Evolutionary conservation across 345 rosid species (phyloP), one percentile per base, ranked within the genome.

Genomic region (Raphanus raphanistrum): DNA sequence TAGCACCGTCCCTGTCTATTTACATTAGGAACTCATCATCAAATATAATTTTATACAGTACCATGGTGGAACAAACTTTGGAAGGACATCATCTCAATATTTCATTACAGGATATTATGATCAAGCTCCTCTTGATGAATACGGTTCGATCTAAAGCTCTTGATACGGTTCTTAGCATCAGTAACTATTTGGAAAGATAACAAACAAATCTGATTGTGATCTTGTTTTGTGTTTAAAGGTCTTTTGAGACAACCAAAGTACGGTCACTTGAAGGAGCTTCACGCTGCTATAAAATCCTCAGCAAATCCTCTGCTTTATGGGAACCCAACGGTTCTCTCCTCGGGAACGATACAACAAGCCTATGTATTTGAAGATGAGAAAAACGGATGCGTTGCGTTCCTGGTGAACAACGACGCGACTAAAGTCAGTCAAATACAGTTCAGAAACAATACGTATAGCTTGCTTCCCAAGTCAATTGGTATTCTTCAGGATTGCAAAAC

Each of bases 51-150:
- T 52, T 33, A 3, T 26, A 17, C 55, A 94, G 98, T 94, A 90
- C 72, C 98, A 94, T 52, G 98, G 98, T 5, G 98, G 98, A 76
- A 94, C 98, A 1, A 94, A 90, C 86, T 90, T 94, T 59, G 98
- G 97, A 62, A 87, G 97, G 73, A 83, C 90, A 21, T 83, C 90
- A 0, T 69, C 97, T 15, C 84, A 88, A n/a, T 89, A 86, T 76
- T 73, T 88, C 38, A 87, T 87, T 27, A 84, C 97, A 32, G 76
- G 91, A 79, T 92, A 92, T 71, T 94, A 94, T 11, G 97, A 94
- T 79, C 88, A 88, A 80, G 97, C 98, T 79, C 98, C 97, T 10
- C 81, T 94, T 0, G 97, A 92, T 48, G 98, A 94, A 78, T 94
- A 90, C 16, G 98, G 98, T 94, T 54, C 63, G 86, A 7, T 8